These are phyloP conservation scores for Orbilia quercus DNA, from an alignment of 2,329 filamentous ascomycete genomes.

Conservation along the genomic window DNA sequence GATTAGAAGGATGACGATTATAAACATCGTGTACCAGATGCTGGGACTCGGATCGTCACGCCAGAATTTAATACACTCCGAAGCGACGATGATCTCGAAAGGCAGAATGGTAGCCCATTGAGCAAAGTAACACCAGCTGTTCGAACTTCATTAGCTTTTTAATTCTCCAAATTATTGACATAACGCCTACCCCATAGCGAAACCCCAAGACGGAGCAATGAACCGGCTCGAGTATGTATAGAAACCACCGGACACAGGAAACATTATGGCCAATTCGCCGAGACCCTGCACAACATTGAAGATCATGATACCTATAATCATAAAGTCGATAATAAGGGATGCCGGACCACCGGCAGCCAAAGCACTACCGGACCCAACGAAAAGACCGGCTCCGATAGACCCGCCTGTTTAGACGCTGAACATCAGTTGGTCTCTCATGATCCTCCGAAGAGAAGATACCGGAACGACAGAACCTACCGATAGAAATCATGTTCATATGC, in stretches of 20 bases:
- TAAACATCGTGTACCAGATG: conserved; percentile 70
- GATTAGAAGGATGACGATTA: conserved; percentile 67
- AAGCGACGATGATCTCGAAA: conserved; percentile 69
- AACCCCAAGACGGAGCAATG: conserved; percentile 71
- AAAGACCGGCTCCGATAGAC: conserved; percentile 73
- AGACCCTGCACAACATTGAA: conserved; percentile 72
- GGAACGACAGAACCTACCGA: conserved; percentile 71
- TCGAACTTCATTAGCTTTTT: conserved; percentile 16
- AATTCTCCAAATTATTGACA: background rate
- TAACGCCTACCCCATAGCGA: conserved; percentile 65
- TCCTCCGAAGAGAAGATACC: conserved; percentile 70
- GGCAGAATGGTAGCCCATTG: conserved; percentile 67
- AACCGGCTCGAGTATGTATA: conserved; percentile 71
- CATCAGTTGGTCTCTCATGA: conserved; percentile 64
- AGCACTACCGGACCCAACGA: conserved; percentile 71
- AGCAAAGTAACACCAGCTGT: conserved; percentile 67
- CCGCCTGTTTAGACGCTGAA: conserved; percentile 65
- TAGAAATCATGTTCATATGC: conserved; percentile 73
- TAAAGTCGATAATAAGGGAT: conserved; percentile 63
- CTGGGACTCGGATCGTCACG: conserved; percentile 66
- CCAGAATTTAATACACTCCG: conserved; percentile 70
- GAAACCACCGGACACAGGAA: conserved; percentile 73
- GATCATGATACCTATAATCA: conserved; percentile 71
- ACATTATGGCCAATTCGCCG: conserved; percentile 72
- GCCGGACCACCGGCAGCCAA: conserved; percentile 65